Evolutionary conservation across 2,329 filamentous ascomycete genomes (phyloP).

Genomic region (Penicillium occitanis): DNA sequence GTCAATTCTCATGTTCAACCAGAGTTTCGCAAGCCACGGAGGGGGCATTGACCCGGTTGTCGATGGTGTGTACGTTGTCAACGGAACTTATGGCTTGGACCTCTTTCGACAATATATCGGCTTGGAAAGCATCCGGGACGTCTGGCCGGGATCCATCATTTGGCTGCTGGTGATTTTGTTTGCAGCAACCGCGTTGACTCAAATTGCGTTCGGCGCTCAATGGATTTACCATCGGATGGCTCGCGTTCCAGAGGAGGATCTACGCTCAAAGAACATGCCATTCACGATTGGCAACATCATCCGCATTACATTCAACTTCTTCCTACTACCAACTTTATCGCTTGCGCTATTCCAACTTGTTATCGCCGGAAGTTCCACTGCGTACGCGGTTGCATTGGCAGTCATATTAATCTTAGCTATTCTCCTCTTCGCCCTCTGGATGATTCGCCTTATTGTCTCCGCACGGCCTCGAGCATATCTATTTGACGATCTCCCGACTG

Average conservation of each 20-base stretch:
- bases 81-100: slow-evolving; percentile 76
- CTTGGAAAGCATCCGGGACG: slow-evolving; percentile 70
- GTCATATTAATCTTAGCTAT: slow-evolving; percentile 72
- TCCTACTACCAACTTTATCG: slow-evolving; percentile 81
- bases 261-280: slow-evolving; percentile 86
- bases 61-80: slow-evolving; percentile 84
- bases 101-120: slow-evolving; percentile 78
- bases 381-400: slow-evolving; percentile 71
- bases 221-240: slow-evolving; percentile 73
- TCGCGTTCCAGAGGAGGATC: slow-evolving; percentile 76
- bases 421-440: slow-evolving; percentile 72
- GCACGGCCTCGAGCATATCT: slow-evolving; percentile 82
- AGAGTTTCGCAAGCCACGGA: slow-evolving; percentile 75
- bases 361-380: slow-evolving; percentile 65
- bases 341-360: slow-evolving; percentile 91
- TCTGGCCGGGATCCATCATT: slow-evolving; percentile 92
- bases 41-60: slow-evolving; percentile 65
- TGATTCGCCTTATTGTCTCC: slow-evolving; percentile 74
- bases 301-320: slow-evolving; percentile 88
- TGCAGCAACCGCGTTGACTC: slow-evolving; percentile 66
- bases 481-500: slow-evolving; percentile 88
- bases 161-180: slow-evolving; percentile 80
- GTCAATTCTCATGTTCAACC: slow-evolving; percentile 90
- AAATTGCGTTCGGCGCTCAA: slow-evolving; percentile 72
- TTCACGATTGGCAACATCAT: slow-evolving; percentile 78